phyloP scores from a whole-genome alignment of 1,284 basidiomycete genomes.

The Moesziomyces sp. region DNA sequence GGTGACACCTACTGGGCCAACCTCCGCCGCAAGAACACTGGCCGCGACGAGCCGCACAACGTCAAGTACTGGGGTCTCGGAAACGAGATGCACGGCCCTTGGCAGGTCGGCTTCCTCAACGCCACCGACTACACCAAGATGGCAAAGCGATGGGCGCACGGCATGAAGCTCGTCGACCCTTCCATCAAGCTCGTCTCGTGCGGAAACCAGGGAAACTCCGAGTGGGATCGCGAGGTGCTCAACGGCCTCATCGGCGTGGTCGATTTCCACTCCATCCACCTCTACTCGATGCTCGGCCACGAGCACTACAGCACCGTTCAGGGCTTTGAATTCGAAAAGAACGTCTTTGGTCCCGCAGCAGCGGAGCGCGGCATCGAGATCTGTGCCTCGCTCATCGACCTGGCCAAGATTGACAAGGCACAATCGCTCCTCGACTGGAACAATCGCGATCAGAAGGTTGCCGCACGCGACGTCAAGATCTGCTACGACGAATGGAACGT shows the following conservation, averaged over 20 bases:
- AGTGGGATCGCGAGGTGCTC: slow-evolving; percentile 69
- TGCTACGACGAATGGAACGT: slow-evolving; percentile 76
- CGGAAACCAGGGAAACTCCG: slow-evolving; percentile 72
- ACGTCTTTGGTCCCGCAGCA: slow-evolving; percentile 70
- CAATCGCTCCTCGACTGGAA: slow-evolving; percentile 37
- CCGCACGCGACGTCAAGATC: slow-evolving; percentile 63
- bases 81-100: slow-evolving; percentile 73
- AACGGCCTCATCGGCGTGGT: slow-evolving; percentile 68
- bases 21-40: slow-evolving; percentile 73
- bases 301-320: slow-evolving; percentile 55
- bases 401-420: slow-evolving; percentile 59
- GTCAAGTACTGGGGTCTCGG: slow-evolving; percentile 71
- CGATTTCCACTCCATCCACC: slow-evolving; percentile 69
- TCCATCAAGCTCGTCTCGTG: slow-evolving; percentile 74
- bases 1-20: slow-evolving; percentile 75
- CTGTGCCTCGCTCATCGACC: slow-evolving; percentile 69
- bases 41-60: slow-evolving; percentile 73
- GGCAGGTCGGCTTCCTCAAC: slow-evolving; percentile 76
- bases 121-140: slow-evolving; percentile 74
- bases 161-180: slow-evolving; percentile 74
- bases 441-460: slow-evolving; percentile 35
- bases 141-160: slow-evolving; percentile 76
- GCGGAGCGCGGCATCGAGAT: slow-evolving; percentile 69
- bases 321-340: slow-evolving; percentile 71
- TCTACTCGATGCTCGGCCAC: slow-evolving; percentile 56